Conservation (phyloP, 257 asterid species). For the Penstemon barbatus region DNA sequence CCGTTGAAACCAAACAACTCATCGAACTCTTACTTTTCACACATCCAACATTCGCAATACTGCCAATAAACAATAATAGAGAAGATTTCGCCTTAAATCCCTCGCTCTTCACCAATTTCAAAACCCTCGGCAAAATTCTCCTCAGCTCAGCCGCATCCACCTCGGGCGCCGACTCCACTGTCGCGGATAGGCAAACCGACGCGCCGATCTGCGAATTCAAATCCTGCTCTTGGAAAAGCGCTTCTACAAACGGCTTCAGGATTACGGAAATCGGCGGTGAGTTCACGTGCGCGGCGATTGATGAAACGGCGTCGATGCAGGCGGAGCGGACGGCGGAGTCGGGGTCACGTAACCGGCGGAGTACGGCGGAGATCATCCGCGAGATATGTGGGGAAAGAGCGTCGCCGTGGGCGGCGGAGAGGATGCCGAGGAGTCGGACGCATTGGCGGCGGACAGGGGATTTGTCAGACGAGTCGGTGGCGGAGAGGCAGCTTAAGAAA, state of each 20-base stretch:
- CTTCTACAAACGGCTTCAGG: conserved; percentile 61
- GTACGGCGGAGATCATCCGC: conserved; percentile 62
- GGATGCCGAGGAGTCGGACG: conserved; percentile 61
- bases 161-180: conserved; percentile 74
- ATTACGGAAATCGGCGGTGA: conserved; percentile 57
- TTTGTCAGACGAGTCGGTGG: conserved; percentile 71
- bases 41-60: conserved; percentile 51
- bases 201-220: conserved; percentile 74
- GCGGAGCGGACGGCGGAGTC: conserved; percentile 79
- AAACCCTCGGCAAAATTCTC: conserved; percentile 55
- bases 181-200: conserved; percentile 76
- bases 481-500: conserved; percentile 59
- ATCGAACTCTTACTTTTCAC: conserved; percentile 44
- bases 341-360: conserved; percentile 83
- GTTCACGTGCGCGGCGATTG: conserved; percentile 60
- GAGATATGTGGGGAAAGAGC: conserved; percentile 65
- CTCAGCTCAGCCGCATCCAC: conserved; percentile 60
- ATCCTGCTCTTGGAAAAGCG: conserved; percentile 79
- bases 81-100: conserved; percentile 68
- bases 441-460: conserved; percentile 92
- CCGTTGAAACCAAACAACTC: conserved; percentile 42
- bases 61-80: conserved; percentile 50
- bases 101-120: conserved; percentile 60
- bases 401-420: conserved; percentile 77
- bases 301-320: conserved; percentile 70